These are phyloP conservation scores for Ophiostoma australiae DNA, from an alignment of 2,329 filamentous ascomycete genomes.

Conservation along the genomic window DNA sequence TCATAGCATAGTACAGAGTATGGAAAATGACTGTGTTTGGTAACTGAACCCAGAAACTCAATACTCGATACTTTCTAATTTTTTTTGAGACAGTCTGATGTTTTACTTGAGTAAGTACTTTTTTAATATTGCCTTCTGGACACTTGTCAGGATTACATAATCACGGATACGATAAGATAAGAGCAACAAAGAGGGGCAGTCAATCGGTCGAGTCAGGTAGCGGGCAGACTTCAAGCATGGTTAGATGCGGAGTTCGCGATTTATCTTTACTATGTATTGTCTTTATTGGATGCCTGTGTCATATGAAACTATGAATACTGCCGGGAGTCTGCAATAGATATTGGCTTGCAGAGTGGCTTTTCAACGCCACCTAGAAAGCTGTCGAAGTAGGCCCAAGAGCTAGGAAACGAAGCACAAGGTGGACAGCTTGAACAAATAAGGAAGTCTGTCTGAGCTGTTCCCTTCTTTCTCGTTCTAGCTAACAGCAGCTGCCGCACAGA, in stretches of 20 bases:
- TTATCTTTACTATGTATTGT: not conserved
- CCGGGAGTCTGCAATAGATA: not conserved
- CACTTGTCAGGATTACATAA: slow-evolving; percentile 1
- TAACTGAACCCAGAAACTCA: not conserved
- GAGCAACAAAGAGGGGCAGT: slow-evolving; percentile 7
- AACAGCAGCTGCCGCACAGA: not conserved
- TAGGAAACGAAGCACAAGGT: not conserved
- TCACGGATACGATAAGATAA: not conserved
- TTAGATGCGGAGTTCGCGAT: not conserved
- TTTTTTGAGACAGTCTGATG: not conserved
- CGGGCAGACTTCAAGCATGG: too few species aligned
- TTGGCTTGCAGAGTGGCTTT: not conserved
- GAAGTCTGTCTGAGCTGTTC: too few species aligned
- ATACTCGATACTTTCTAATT: not conserved
- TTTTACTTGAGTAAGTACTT: not conserved
- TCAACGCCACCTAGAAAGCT: not conserved
- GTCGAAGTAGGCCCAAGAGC: not conserved
- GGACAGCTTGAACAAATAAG: too few species aligned
- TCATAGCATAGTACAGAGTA: not conserved
- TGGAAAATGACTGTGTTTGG: too few species aligned
- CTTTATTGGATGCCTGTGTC: not conserved
- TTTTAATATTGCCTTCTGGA: not conserved
- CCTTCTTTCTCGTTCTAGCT: too few species aligned
- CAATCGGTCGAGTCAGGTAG: slow-evolving; percentile 2
- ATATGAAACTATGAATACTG: not conserved